phyloP scores from a whole-genome alignment of 164 flowering plant species.

The Berberis thunbergii region DNA sequence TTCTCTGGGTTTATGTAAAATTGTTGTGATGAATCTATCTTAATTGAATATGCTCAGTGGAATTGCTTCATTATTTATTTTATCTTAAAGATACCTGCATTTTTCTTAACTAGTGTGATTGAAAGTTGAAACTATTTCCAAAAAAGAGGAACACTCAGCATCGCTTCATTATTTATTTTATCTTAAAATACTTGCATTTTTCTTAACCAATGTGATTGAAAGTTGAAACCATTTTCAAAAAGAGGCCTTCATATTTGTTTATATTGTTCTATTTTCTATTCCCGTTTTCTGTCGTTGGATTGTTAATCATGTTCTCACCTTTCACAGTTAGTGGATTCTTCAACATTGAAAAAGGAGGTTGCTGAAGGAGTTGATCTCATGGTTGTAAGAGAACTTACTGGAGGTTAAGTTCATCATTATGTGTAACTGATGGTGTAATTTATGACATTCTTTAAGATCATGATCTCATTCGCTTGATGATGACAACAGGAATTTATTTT shows the following conservation, averaged over 20 bases:
- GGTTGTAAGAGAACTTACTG: slow-evolving; percentile 99
- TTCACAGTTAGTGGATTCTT: slow-evolving; percentile 81
- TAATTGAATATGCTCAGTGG: too few species aligned
- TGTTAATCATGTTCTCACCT: neutral
- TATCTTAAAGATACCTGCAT: neutral
- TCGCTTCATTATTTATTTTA: neutral
- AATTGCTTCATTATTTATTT: too few species aligned
- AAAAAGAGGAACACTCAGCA: neutral
- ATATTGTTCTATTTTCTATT: neutral
- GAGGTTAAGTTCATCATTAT: slow-evolving; percentile 43
- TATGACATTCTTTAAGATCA: neutral
- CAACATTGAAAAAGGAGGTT: slow-evolving; percentile 88
- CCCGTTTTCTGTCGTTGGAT: neutral
- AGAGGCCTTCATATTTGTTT: neutral
- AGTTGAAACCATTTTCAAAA: too few species aligned
- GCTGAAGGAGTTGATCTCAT: slow-evolving; percentile 96
- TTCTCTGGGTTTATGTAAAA: too few species aligned
- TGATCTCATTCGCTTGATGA: neutral
- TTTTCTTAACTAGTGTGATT: neutral
- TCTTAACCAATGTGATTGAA: neutral
- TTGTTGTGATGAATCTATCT: too few species aligned
- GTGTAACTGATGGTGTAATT: neutral
- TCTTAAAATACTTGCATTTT: neutral
- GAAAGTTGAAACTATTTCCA: too few species aligned
- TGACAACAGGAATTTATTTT: slow-evolving; percentile 73